These are phyloP conservation scores for Aspergillus japonicus DNA, from an alignment of 2,329 filamentous ascomycete species.

Conservation along the genomic window DNA sequence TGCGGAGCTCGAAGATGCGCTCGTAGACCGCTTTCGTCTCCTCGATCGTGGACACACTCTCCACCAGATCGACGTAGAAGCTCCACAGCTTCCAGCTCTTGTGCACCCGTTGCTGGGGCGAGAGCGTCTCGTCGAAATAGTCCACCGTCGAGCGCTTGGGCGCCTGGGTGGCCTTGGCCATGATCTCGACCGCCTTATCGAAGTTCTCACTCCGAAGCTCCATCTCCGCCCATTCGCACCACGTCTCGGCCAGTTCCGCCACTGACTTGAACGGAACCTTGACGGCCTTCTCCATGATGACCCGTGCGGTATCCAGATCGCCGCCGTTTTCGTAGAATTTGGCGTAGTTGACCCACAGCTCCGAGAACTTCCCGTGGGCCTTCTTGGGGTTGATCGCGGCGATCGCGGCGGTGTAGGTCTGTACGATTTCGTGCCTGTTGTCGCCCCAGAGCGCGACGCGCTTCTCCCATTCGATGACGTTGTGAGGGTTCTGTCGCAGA, in stretches of 20 bases:
- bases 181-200: conserved; percentile 88
- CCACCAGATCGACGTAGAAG: conserved; percentile 97
- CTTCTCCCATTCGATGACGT: conserved; percentile 96
- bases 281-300: conserved; percentile 96
- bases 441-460: conserved; percentile 92
- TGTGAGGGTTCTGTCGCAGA: conserved; percentile 92
- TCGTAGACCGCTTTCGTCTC: conserved; percentile 95
- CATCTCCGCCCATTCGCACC: conserved; percentile 99
- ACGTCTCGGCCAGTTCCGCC: conserved; percentile 94
- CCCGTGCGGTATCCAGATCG: conserved; percentile 77
- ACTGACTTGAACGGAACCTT: conserved; percentile 98
- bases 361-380: conserved; percentile 87
- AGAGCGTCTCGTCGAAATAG: conserved; percentile 93
- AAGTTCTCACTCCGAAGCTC: conserved; percentile 95
- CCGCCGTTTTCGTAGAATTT: conserved; percentile 92
- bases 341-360: conserved; percentile 94
- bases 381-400: conserved; percentile 91
- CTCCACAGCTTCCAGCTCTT: conserved; percentile 99
- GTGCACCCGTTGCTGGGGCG: conserved; percentile 92
- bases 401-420: conserved; percentile 93
- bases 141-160: conserved; percentile 97
- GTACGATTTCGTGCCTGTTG: conserved; percentile 85
- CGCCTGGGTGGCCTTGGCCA: conserved; percentile 96
- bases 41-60: conserved; percentile 85
- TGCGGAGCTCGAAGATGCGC: conserved; percentile 94